Percentiles rank a stretch among this genome's conserved stretches.
Conservation (phyloP, 106 monocot species). For the Allium fistulosum region DNA sequence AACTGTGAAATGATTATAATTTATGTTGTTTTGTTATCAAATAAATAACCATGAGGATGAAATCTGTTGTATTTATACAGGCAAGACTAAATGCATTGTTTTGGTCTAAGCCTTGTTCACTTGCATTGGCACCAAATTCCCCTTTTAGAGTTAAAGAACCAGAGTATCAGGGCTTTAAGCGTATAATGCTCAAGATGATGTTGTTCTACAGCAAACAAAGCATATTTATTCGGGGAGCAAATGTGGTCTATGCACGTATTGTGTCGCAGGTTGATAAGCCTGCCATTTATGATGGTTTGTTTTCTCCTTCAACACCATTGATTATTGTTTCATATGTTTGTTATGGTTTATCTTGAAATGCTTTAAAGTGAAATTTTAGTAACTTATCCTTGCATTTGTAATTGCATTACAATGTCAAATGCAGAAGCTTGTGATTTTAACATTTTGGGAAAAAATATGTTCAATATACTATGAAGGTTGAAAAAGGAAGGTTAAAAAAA, state of each 20-base stretch:
- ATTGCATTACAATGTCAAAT: no score
- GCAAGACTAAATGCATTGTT: conserved; percentile 66
- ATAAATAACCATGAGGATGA: not conserved
- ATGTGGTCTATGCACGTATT: conserved; percentile 70
- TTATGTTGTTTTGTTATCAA: no score
- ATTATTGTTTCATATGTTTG: not conserved
- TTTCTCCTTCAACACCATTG: conserved; percentile 2
- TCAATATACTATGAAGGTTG: no score
- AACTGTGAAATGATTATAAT: no score
- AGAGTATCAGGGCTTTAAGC: conserved; percentile 60
- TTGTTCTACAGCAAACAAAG: conserved; percentile 94
- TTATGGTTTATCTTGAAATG: no score
- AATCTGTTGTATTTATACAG: conserved; percentile 19
- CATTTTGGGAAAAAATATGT: no score
- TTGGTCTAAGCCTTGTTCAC: conserved; percentile 80
- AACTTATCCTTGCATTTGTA: no score
- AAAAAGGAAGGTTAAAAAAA: no score
- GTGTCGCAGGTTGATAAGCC: conserved; percentile 71
- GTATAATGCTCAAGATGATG: conserved; percentile 56
- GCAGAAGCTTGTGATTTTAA: no score
- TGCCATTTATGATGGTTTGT: conserved; percentile 77
- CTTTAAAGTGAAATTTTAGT: no score
- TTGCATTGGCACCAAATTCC: conserved; percentile 71
- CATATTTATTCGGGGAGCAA: conserved; percentile 86
- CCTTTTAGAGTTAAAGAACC: conserved; percentile 81